Evolutionary conservation across 2,329 filamentous ascomycete genomes (phyloP).

Genomic region (Mollisiaceae sp.): DNA sequence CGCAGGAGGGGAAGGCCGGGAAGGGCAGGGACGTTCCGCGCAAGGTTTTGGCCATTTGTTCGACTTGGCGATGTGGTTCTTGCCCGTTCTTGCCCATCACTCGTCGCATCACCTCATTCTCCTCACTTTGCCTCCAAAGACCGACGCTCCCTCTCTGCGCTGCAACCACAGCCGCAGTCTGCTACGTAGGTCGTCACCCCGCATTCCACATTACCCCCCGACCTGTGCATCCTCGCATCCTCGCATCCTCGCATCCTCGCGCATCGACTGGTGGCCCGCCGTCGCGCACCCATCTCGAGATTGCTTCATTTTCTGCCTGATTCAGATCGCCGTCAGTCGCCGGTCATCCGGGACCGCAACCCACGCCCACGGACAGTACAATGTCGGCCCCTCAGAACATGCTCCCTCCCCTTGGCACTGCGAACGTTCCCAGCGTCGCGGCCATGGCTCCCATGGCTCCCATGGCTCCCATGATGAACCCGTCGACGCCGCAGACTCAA

Average conservation of each 20-base stretch:
- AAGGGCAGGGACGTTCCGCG: not conserved
- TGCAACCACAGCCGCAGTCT: not conserved
- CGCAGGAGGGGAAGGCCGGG: not conserved
- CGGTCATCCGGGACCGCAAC: not conserved
- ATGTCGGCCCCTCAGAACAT: conserved; percentile 19
- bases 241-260: not conserved
- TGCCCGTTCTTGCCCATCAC: not conserved
- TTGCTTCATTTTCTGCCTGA: conserved; percentile 13
- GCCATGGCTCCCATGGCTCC: conserved; percentile 4
- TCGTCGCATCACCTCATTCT: not conserved
- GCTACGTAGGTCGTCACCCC: no score
- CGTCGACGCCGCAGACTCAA: conserved; percentile 1
- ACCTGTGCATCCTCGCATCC: no score
- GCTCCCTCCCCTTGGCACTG: conserved; percentile 17
- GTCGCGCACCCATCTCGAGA: conserved; percentile 4
- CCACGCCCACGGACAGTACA: no score
- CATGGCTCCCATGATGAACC: not conserved
- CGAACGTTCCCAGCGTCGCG: conserved; percentile 2
- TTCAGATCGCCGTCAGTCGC: conserved; percentile 12
- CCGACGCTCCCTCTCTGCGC: not conserved
- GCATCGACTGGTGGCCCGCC: not conserved
- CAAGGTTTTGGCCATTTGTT: not conserved
- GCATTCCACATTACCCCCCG: not conserved
- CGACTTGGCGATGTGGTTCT: no score
- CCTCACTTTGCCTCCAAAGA: conserved; percentile 11